Base-by-base conservation (phyloP, 2,329 filamentous ascomycete genomes). In the Aspergillus unguis region DNA sequence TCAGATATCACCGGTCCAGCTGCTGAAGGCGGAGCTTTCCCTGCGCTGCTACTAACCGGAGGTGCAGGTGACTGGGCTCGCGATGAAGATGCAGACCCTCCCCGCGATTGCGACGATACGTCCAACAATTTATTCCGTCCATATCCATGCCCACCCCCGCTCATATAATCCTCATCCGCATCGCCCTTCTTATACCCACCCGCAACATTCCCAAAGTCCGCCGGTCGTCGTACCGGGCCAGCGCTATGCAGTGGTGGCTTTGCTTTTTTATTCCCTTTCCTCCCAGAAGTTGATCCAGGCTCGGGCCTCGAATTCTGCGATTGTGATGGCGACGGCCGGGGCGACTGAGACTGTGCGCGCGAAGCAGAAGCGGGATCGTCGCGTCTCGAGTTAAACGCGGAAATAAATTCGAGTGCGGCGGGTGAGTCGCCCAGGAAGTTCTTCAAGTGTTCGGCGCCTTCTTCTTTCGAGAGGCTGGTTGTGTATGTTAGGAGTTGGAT, bases 351-450 rank as follows among this genome's bases (percentile, higher is more conserved):
- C 36, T 28, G 29, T 25, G n/a, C 17, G 17, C 45, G 48, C 10
- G 33, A 31, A 6, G 31, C 9, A 17, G 35, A 27, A 44, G 44
- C 8, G 8, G n/a, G 55, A 5, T 58, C 42, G 28, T 65, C 71
- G 55, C 82, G 75, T 50, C 82, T 83, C 3, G 85, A 82, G 67
- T 96, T 97, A 73, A 88, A 89, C 8, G 81, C 81, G 25, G 85
- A 78, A 55, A 89, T 88, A 65, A 89, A 89, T 61, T 88, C 85
- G 47, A 88, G 71, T 2, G 83, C 81, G 62, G 87, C 85, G 1
- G 91, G 83, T 5, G 88, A 91, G 69, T 95, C 90, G 45, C 92
- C 94, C 0, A 99, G 81, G 48, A 99, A 77, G 65, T 94, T 90
- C 69, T 85, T 87, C 56, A 99, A 86, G 71, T 97, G 90, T 38